Evolutionary conservation across 2,329 filamentous ascomycete species (phyloP).

Genomic region (Fusarium oxysporum): DNA sequence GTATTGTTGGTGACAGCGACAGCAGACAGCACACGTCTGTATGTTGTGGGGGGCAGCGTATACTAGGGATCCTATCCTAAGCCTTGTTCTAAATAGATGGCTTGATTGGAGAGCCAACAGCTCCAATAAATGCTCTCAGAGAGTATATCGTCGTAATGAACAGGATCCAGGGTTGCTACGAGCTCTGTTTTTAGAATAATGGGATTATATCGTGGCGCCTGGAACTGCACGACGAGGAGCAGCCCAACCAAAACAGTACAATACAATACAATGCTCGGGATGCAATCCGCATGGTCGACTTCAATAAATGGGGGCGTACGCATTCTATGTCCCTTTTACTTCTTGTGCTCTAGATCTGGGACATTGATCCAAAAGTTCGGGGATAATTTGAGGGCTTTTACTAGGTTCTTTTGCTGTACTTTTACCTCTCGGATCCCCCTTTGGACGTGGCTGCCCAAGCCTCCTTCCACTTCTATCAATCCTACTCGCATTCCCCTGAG

Average conservation of each 20-base stretch:
- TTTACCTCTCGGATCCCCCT: slow-evolving; percentile 36
- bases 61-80: slow-evolving; percentile 33
- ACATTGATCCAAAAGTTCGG: slow-evolving; percentile 45
- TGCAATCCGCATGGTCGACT: not conserved
- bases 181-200: slow-evolving; percentile 11
- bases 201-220: slow-evolving; percentile 14
- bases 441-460: slow-evolving; percentile 21
- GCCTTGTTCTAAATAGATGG: slow-evolving; percentile 8
- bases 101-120: slow-evolving; percentile 11
- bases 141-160: not conserved
- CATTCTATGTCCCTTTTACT: slow-evolving; percentile 1
- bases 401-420: slow-evolving; percentile 19
- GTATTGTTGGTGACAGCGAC: slow-evolving; percentile 37
- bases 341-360: slow-evolving; percentile 39
- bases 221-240: slow-evolving; percentile 10
- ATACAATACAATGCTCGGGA: not conserved
- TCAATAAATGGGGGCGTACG: slow-evolving; percentile 16
- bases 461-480: slow-evolving; percentile 8
- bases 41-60: slow-evolving; percentile 30
- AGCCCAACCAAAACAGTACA: slow-evolving; percentile 1
- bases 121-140: slow-evolving; percentile 13
- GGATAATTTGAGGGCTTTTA: slow-evolving; percentile 35
- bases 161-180: slow-evolving; percentile 4
- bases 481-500: slow-evolving; percentile 1
- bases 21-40: slow-evolving; percentile 18